These are phyloP conservation scores for Stephania japonica DNA, from an alignment of 164 flowering plant species.

Conservation along the genomic window DNA sequence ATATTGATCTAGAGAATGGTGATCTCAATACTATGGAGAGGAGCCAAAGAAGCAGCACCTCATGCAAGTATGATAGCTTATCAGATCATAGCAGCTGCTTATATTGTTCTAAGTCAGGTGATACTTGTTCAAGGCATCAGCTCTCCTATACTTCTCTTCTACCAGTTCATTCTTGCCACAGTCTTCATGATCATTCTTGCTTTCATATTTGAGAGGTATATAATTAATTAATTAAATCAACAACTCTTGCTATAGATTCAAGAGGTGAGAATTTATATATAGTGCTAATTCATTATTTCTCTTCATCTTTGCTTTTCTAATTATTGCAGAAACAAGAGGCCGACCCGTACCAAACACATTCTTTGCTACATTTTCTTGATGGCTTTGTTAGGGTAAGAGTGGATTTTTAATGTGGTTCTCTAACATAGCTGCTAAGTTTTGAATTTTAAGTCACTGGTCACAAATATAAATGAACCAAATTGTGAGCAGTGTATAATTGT, in stretches of 20 bases:
- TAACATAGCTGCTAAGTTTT: neutral
- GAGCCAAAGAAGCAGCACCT: slow-evolving; percentile 7
- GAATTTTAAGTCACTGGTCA: too few species aligned
- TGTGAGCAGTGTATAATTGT: too few species aligned
- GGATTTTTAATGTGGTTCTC: neutral
- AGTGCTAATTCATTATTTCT: too few species aligned
- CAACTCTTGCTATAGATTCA: neutral
- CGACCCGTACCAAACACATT: slow-evolving; percentile 14
- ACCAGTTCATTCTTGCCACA: slow-evolving; percentile 18
- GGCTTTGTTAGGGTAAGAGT: slow-evolving; percentile 21
- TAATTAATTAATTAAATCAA: neutral
- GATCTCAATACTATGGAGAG: neutral
- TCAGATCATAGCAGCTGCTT: slow-evolving; percentile 15
- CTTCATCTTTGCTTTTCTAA: neutral
- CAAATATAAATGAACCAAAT: too few species aligned
- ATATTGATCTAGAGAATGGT: too few species aligned
- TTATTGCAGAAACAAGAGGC: slow-evolving; percentile 16
- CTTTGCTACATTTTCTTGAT: slow-evolving; percentile 17
- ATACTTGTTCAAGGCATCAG: slow-evolving; percentile 16
- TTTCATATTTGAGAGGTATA: slow-evolving; percentile 21
- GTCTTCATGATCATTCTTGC: slow-evolving; percentile 15
- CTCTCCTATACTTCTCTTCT: slow-evolving; percentile 14
- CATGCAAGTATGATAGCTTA: slow-evolving; percentile 10
- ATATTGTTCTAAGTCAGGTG: slow-evolving; percentile 14
- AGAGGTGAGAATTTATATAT: neutral